Percentiles rank a stretch among this genome's conserved stretches.
These are phyloP conservation scores for Penicillium steckii DNA, from an alignment of 495 filamentous ascomycete genomes.

Conservation along the genomic window DNA sequence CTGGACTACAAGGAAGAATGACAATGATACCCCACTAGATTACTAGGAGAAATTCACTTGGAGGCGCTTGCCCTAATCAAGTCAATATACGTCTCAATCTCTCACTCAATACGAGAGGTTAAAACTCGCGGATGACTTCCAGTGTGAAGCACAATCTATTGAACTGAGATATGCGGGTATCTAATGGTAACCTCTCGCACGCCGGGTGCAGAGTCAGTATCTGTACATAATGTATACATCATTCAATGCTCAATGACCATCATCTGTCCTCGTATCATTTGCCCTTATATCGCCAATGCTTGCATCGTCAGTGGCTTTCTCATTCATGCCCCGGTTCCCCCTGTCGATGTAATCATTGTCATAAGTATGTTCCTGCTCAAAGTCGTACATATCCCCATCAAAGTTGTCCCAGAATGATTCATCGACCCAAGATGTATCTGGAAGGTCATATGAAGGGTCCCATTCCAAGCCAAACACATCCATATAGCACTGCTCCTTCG, in stretches of 20 bases:
- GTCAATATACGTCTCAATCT: no score
- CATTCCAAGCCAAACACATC: constrained; percentile 32
- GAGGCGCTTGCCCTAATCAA: no score
- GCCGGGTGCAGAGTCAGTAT: not conserved
- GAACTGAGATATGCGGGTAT: not conserved
- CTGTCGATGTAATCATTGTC: not conserved
- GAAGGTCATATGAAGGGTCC: not conserved
- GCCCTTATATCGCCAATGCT: not conserved
- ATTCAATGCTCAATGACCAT: not conserved
- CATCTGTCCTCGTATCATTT: not conserved
- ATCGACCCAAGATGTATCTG: not conserved
- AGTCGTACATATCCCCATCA: not conserved
- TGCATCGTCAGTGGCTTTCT: not conserved
- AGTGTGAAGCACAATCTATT: not conserved
- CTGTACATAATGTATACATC: constrained; percentile 1
- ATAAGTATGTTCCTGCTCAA: not conserved
- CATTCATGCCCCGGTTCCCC: not conserved
- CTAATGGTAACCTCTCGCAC: not conserved
- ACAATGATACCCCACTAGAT: no score
- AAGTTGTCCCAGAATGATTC: constrained; percentile 8
- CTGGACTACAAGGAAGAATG: no score
- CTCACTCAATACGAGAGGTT: no score
- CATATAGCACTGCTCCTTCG: constrained; percentile 27
- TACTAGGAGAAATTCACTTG: no score
- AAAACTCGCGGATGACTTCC: no score